Percentiles rank a stretch among this genome's conserved stretches.
Evolutionary conservation across 1,284 basidiomycete species (phyloP).

Genomic region (Trichosporon ovoides): DNA sequence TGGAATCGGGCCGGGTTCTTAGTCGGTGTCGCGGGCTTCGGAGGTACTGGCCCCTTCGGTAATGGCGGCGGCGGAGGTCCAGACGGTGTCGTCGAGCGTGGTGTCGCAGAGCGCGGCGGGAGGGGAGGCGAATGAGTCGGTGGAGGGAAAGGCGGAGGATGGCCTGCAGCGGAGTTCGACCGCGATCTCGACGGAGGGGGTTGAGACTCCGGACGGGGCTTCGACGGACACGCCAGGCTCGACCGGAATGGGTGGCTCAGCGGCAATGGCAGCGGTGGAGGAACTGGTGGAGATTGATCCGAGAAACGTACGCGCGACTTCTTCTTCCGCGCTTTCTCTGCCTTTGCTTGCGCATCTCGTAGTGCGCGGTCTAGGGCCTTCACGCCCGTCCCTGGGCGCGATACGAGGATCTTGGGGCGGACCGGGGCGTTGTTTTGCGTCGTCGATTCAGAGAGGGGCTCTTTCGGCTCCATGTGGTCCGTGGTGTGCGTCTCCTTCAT

Average conservation of each 20-base stretch:
- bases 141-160: too few species aligned
- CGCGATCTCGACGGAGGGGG: too few species aligned
- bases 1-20: not conserved
- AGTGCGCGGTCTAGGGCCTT: not conserved
- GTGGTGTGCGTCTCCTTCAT: too few species aligned
- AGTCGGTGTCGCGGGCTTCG: too few species aligned
- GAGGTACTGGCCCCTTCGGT: not conserved
- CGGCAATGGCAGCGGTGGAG: not conserved
- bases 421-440: not conserved
- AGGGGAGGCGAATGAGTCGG: too few species aligned
- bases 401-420: not conserved
- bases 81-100: not conserved
- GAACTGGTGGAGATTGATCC: not conserved
- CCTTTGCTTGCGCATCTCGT: not conserved
- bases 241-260: not conserved
- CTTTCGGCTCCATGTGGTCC: too few species aligned
- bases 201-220: too few species aligned
- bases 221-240: not conserved
- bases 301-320: not conserved
- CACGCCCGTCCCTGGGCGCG: not conserved
- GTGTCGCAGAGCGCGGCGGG: not conserved
- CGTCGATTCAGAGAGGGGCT: not conserved
- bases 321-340: not conserved
- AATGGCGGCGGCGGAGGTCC: too few species aligned
- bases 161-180: too few species aligned